These are phyloP conservation scores for Cubamyces lactineus DNA, from an alignment of 768 basidiomycete genomes.

Conservation along the genomic window DNA sequence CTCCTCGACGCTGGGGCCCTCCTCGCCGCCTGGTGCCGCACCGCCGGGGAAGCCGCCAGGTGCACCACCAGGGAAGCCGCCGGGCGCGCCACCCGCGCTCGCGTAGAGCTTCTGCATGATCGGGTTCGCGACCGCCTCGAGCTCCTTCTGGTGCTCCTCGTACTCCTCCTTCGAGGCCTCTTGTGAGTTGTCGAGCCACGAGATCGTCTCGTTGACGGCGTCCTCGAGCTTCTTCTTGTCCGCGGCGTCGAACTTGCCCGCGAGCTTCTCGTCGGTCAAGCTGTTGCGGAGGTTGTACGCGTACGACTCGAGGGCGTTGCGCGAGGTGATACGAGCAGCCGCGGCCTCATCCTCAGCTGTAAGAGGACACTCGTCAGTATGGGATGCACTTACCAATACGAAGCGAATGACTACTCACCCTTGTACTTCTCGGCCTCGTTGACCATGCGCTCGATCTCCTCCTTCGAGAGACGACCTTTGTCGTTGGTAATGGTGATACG, in stretches of 20 bases:
- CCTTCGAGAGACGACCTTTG: conserved; percentile 95
- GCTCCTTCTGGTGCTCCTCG: conserved; percentile 89
- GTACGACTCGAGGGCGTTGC: conserved; percentile 95
- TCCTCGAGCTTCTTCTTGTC: conserved; percentile 86
- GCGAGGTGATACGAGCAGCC: conserved; percentile 77
- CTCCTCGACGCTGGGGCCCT: conserved; percentile 91
- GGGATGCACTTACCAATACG: neutral
- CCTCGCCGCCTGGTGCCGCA: conserved; percentile 62
- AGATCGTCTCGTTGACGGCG: conserved; percentile 81
- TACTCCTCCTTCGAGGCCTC: conserved; percentile 95
- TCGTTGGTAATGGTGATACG: conserved; percentile 95
- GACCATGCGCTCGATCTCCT: conserved; percentile 99
- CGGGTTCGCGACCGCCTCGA: conserved; percentile 79
- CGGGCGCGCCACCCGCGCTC: conserved; percentile 56
- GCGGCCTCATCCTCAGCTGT: conserved; percentile 86
- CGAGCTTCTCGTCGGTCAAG: conserved; percentile 80
- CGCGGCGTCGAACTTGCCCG: conserved; percentile 82
- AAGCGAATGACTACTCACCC: conserved; percentile 44
- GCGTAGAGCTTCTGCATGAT: conserved; percentile 76
- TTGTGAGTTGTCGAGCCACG: conserved; percentile 84
- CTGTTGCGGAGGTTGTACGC: conserved; percentile 95
- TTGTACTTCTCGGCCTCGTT: conserved; percentile 92
- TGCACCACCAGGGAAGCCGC: conserved; percentile 57
- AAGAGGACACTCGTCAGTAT: conserved; percentile 25
- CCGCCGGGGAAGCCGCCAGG: conserved; percentile 74